Evolutionary conservation across 345 rosid genomes (phyloP), one percentile per base, ranked within the genome.

Genomic region (Salix purpurea): DNA sequence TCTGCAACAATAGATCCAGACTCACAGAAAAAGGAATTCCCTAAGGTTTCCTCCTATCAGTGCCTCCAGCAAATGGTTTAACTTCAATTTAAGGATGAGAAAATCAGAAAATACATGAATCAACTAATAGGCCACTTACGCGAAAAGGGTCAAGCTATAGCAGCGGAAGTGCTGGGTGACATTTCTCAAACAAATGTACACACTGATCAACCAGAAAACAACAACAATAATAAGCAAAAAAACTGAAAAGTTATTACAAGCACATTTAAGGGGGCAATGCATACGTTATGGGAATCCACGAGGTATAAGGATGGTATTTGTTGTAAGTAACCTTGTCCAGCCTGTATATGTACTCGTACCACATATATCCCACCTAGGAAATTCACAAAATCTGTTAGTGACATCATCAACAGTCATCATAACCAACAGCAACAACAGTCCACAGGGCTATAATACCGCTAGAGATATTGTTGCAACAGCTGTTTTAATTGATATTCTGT

Each of bases 281-380:
- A 14, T 90, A 96, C 99, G 99, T 93, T 73, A 96, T 91, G 46
- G 99, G 99, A 82, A 96, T 96, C 99, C 99, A 96, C 6, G 99
- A 96, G 69, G 98, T 96, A 78, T 93, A 96, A 67, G 99, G 99
- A 84, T 96, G 99, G 84, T 85, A 96, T 81, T 93, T 96, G 85
- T 96, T 96, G 91, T 96, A 96, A 39, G 95, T 84, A 71, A 86
- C 46, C 87, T 93, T 96, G 88, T 96, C 99, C 90, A 96, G 73
- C 92, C 86, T 96, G 96, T 89, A 96, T 72, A 96, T 84, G 78
- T 92, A 81, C 89, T 93, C 97, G 3, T 72, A 86, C 99, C 99
- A 96, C 80, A 91, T 77, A 83, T 79, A 92, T 73, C 99, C 99
- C 64, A 83, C 85, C 99, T 96, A 74, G 56, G 77, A 74, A 72